These are phyloP conservation scores for Tardiomyces digboiensis DNA, from an alignment of 1,139 yeast genomes.

Conservation along the genomic window DNA sequence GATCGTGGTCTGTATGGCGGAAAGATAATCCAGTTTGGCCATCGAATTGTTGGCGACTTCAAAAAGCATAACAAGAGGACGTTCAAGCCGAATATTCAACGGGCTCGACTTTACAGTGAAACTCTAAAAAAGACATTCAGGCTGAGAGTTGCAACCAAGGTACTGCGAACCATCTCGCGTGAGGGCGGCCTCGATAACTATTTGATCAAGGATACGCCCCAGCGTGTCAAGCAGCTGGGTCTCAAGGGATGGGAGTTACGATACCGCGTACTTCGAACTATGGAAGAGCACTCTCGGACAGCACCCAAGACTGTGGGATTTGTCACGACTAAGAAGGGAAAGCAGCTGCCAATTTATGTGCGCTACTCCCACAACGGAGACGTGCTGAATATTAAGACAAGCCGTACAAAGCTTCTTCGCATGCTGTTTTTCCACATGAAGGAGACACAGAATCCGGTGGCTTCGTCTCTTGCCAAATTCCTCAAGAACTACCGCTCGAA, in stretches of 20 bases:
- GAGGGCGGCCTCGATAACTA: slow-evolving; percentile 95
- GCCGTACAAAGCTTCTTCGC: slow-evolving; percentile 52
- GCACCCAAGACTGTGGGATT: slow-evolving; percentile 14
- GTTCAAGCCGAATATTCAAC: slow-evolving; percentile 76
- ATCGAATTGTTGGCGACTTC: slow-evolving; percentile 61
- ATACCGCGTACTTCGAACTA: slow-evolving; percentile 45
- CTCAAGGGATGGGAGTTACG: slow-evolving; percentile 86
- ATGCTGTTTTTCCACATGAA: slow-evolving; percentile 13
- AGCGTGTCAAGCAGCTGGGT: slow-evolving; percentile 87
- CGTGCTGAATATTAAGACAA: slow-evolving; percentile 45
- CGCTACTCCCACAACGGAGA: slow-evolving; percentile 35
- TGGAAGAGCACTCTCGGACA: slow-evolving; percentile 17
- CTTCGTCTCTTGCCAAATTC: slow-evolving; percentile 2
- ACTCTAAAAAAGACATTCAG: slow-evolving; percentile 46
- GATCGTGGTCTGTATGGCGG: slow-evolving; percentile 91
- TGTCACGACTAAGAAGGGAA: slow-evolving; percentile 7
- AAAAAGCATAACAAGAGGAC: slow-evolving; percentile 65
- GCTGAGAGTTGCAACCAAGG: slow-evolving; percentile 68
- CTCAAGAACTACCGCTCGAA: slow-evolving; percentile 16
- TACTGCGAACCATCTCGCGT: slow-evolving; percentile 72
- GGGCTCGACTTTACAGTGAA: slow-evolving; percentile 77
- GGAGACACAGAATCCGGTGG: not conserved
- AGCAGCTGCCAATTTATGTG: slow-evolving; percentile 37
- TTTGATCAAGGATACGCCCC: slow-evolving; percentile 74
- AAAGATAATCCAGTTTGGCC: slow-evolving; percentile 66